phyloP scores from a whole-genome alignment of 805 yeast species.

The Cyberlindnera mississippiensis region DNA sequence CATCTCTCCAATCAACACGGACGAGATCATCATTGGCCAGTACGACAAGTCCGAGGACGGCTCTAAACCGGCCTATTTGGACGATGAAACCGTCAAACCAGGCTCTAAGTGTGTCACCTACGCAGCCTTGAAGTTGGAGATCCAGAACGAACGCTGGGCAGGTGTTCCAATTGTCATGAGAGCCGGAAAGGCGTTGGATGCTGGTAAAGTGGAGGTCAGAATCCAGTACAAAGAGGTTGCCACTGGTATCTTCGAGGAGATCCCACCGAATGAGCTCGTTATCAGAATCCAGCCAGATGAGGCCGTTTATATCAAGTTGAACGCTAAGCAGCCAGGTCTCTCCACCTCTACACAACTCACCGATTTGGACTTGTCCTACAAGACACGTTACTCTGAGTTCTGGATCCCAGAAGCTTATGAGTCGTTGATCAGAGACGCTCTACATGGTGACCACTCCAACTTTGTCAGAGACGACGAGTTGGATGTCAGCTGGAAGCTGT shows the following conservation, averaged over 20 bases:
- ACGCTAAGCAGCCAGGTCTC: slow-evolving; percentile 91
- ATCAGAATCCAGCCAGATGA: slow-evolving; percentile 93
- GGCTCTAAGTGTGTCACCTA: slow-evolving; percentile 87
- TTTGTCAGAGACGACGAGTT: slow-evolving; percentile 97
- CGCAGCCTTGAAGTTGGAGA: slow-evolving; percentile 77
- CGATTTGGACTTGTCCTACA: slow-evolving; percentile 86
- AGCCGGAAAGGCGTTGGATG: slow-evolving; percentile 97
- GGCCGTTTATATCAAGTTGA: slow-evolving; percentile 89
- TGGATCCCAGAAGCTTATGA: slow-evolving; percentile 99
- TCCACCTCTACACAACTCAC: slow-evolving; percentile 78
- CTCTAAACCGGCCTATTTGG: slow-evolving; percentile 81
- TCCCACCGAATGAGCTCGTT: slow-evolving; percentile 90
- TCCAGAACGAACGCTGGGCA: slow-evolving; percentile 94
- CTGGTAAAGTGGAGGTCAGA: slow-evolving; percentile 91
- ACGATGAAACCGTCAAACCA: slow-evolving; percentile 82
- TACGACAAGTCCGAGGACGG: slow-evolving; percentile 84
- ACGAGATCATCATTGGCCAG: slow-evolving; percentile 82
- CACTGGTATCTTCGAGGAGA: slow-evolving; percentile 72
- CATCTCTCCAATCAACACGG: slow-evolving; percentile 58
- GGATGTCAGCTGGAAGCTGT: slow-evolving; percentile 87
- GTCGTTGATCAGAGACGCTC: slow-evolving; percentile 86
- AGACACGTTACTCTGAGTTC: slow-evolving; percentile 75
- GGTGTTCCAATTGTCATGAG: slow-evolving; percentile 95
- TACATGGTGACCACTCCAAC: slow-evolving; percentile 91
- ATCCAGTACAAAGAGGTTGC: slow-evolving; percentile 87